Base-by-base conservation (phyloP, 2,329 filamentous ascomycete species). In the Hypoxylon sp. region DNA sequence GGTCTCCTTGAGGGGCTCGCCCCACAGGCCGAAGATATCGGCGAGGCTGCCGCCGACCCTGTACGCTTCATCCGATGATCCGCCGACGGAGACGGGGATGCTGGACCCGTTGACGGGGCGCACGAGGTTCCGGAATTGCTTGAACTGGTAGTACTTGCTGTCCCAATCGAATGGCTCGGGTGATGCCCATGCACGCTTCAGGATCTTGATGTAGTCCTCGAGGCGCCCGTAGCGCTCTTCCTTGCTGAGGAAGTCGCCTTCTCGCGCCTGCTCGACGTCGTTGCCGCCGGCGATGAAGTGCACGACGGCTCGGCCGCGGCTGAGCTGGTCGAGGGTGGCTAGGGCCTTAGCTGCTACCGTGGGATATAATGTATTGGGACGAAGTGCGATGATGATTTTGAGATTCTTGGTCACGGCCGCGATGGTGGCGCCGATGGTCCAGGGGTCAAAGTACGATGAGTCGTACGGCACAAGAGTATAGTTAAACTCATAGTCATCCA, bases 1-100 rank as follows among this genome's bases (percentile, higher is more conserved):
- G 0, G 88, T 90, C 74, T 90, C 88, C 77, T 89, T 88, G 1
- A 90, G 79, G 1, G 88, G 88, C 73, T 90, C 88, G 10, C 88
- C 88, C 88, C 88, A 90, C 3, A 90, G 83, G 0, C 88, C 88
- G 68, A 90, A 90, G 72, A 90, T 90, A 68, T 90, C 88, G 29
- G 83, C 87, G 1, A 89, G 80, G 0, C 83, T 79, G 29, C 88
- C 88, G 24, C 88, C 88, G 42, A 89, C 81, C 22, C 87, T 85
- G 76, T 90, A 90, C 0, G 87, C 87, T 3, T 86, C 87, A 17
- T 85, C 82, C 0, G 86, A 89, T 0, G 86, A 88, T 0, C 87
- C 87, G 9, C 87, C 87, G 0, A 90, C 87, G 0, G 87, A 89
- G 1, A 90, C 83, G 1, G 86, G 85, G 52, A 90, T 88, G 24